Base-by-base conservation (phyloP, 2,329 filamentous ascomycete genomes). In the Ophiostoma tasmaniense region DNA sequence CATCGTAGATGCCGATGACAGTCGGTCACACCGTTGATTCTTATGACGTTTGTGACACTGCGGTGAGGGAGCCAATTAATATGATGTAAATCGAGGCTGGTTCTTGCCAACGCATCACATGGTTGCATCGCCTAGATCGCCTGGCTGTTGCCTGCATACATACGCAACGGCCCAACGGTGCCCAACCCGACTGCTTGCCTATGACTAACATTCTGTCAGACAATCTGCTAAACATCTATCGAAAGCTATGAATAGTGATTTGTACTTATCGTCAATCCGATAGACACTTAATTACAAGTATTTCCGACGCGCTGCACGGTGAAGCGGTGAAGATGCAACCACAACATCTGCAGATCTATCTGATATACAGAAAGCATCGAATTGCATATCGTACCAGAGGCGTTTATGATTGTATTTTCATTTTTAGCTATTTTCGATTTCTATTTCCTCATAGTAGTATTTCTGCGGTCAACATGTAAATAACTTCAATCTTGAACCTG, bases 91-190 rank as follows among this genome's bases (percentile, higher is more conserved):
- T 11, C 2, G 55, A 61, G 55, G 25, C 55, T 61, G 1, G 30
- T 28, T 61, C 25, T 61, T 61, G 55, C 55, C 55, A 61, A 25
- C 55, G 55, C 55, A 61, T 61, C 55, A 33, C 20, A 61, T 28
- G 22, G 55, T 30, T 61, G 55, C 13, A 61, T 30, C 13, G 50
- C 55, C 6, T 22, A 8, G 55, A 61, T 61, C 25, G 55, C 55
- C 55, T 55, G 42, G 42, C 42, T 45, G 17, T 10, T 45, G 42
- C 42, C 42, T 20, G 42, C 42, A 45, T 17, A 45, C 20, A n/a
- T 1, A 20, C 17, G 42, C 42, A n/a, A 52, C 50, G 14, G 50
- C 50, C 50, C 50, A 55, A 55, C 50, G 50, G n/a, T 55, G 50
- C 50, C 50, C 50, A 55, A 55, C 50, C 50, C 50, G 50, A 55